Base-by-base conservation (phyloP, 805 yeast species). In the Saturnispora kantuleensis region DNA sequence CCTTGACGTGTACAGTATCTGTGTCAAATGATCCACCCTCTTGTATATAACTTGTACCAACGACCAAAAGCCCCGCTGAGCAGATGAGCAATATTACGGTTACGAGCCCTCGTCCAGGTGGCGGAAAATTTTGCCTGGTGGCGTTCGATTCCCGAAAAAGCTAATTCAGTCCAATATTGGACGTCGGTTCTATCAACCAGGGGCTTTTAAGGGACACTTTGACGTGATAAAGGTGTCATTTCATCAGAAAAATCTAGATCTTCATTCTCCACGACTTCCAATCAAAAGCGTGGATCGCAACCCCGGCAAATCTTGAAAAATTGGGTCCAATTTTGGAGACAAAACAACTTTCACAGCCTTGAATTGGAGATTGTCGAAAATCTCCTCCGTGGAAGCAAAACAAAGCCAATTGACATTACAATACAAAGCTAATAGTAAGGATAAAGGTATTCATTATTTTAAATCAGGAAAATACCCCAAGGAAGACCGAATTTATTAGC, bases 1-100 rank as follows among this genome's bases (percentile, higher is more conserved):
- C 1, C 65, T 90, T 45, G 61, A 61, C 7, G 69, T 72, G 11
- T 89, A 89, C 57, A 69, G 73, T 47, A 59, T 83, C 10, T 15
- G 32, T 12, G 37, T 42, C 12, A 33, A 26, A 10, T 26, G 29
- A 33, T 17, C 26, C 16, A 9, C 15, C 15, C 13, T 12, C 34
- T 31, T 31, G 34, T 31, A 31, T 31, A 31, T 31, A 31, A n/a
- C n/a, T 31, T 21, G 26, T 21, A 21, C 26, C 26, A 21, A 21
- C 5, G 2, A 21, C 8, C 2, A 21, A 21, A 21, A 31, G 7
- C 7, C 3, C n/a, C 12, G 41, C 45, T 37, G 45, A 42, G 45
- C 45, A 36, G 12, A 42, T 37, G 45, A 36, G 45, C 41, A 35
- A 4, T 16, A 5, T 16, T n/a, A 16, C 11, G 45, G 45, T 42